phyloP scores from a whole-genome alignment of 495 filamentous ascomycete species.

The Aspergillus affinis region DNA sequence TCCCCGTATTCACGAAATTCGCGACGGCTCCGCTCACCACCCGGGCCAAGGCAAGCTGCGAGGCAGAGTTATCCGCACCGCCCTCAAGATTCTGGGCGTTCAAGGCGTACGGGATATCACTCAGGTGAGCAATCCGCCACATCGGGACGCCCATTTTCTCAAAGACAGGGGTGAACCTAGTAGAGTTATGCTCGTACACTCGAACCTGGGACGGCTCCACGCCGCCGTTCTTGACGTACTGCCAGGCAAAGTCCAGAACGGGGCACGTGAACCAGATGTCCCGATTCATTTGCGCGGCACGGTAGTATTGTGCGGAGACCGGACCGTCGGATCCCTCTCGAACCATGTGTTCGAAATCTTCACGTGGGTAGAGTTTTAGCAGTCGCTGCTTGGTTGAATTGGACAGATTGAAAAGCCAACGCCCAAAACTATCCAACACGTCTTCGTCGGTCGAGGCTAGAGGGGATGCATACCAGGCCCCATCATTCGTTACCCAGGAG shows the following conservation, averaged over 20 bases:
- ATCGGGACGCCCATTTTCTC: constrained; percentile 28
- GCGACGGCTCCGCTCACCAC: constrained; percentile 10
- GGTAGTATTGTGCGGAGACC: constrained; percentile 41
- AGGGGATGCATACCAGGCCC: constrained; percentile 30
- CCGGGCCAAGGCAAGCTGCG: constrained; percentile 16
- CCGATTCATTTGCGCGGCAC: constrained; percentile 43
- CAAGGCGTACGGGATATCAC: constrained; percentile 48
- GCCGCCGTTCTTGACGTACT: constrained; percentile 30
- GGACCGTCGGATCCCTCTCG: constrained; percentile 10
- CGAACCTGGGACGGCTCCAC: constrained; percentile 25
- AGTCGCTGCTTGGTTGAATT: constrained; percentile 24
- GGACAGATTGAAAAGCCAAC: constrained; percentile 23
- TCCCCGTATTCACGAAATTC: constrained; percentile 2
- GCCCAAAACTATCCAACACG: constrained; percentile 28
- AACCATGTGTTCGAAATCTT: constrained; percentile 34
- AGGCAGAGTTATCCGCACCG: constrained; percentile 23
- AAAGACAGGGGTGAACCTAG: constrained; percentile 35
- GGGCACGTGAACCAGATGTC: constrained; percentile 49
- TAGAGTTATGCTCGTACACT: constrained; percentile 45
- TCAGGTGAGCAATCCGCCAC: constrained; percentile 42
- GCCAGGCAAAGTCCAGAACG: constrained; percentile 37
- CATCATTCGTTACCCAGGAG: constrained; percentile 34
- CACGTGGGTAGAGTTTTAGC: constrained; percentile 35
- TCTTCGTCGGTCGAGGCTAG: constrained; percentile 23
- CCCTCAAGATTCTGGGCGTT: constrained; percentile 26